These are phyloP conservation scores for Daedalea quercina DNA, from an alignment of 768 basidiomycete genomes.

Conservation along the genomic window DNA sequence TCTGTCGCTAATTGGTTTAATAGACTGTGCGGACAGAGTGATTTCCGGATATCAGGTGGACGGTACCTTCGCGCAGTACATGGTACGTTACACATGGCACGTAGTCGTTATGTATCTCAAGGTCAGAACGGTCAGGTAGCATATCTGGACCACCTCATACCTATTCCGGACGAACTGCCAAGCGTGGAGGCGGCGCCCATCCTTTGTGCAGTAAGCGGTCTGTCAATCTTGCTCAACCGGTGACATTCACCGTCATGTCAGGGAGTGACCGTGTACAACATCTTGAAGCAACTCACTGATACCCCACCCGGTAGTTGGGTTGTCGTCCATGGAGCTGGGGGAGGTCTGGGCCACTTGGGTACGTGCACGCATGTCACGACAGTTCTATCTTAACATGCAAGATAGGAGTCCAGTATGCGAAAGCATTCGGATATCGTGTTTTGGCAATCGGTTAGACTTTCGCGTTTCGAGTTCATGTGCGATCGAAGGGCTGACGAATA, in stretches of 20 bases:
- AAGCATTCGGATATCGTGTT: slow-evolving; percentile 62
- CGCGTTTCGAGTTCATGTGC: too few relatives aligned
- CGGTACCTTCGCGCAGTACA: slow-evolving; percentile 66
- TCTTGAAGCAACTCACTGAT: slow-evolving; percentile 59
- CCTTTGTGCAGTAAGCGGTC: slow-evolving; percentile 54
- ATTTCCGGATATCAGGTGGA: slow-evolving; percentile 63
- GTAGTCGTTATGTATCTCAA: background rate
- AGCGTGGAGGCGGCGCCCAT: slow-evolving; percentile 64
- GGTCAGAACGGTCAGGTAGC: slow-evolving; percentile 30
- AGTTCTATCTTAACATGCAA: too few relatives aligned
- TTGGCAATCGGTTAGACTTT: slow-evolving; percentile 51
- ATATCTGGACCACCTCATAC: slow-evolving; percentile 62
- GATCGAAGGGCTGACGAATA: background rate
- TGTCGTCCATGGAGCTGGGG: slow-evolving; percentile 69
- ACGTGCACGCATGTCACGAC: background rate
- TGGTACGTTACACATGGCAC: slow-evolving; percentile 19
- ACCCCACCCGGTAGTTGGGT: slow-evolving; percentile 62
- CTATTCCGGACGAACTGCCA: slow-evolving; percentile 59
- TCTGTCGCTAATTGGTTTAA: background rate
- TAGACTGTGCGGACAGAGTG: slow-evolving; percentile 51
- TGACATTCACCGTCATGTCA: too few relatives aligned
- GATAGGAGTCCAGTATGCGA: slow-evolving; percentile 63
- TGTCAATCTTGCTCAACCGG: background rate
- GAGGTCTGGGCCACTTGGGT: slow-evolving; percentile 72
- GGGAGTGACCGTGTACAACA: slow-evolving; percentile 80